Percentiles rank a stretch among this genome's conserved stretches.
These are phyloP conservation scores for Dendrobium chrysotoxum DNA, from an alignment of 106 monocot genomes.

Conservation along the genomic window DNA sequence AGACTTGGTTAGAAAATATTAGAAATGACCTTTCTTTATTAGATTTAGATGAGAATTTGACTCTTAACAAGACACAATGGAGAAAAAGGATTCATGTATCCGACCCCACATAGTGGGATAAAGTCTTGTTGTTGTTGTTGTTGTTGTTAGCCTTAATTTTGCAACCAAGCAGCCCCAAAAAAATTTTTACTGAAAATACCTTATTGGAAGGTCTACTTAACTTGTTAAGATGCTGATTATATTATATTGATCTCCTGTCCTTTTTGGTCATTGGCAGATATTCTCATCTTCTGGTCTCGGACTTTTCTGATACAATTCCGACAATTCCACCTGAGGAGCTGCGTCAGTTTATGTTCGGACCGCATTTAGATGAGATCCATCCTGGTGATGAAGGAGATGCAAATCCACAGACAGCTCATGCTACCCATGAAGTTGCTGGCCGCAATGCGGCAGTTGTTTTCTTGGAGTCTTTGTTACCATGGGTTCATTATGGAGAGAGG, in stretches of 20 bases:
- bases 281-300: slow-evolving; percentile 82
- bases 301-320: slow-evolving; percentile 78
- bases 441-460: slow-evolving; percentile 76
- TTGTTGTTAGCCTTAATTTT: too few relatives aligned
- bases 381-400: slow-evolving; percentile 26
- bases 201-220: too few relatives aligned
- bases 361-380: slow-evolving; percentile 31
- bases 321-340: slow-evolving; percentile 93
- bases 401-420: slow-evolving; percentile 28
- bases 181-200: too few relatives aligned
- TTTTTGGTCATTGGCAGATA: slow-evolving; percentile 39
- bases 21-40: too few relatives aligned
- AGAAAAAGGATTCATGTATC: too few relatives aligned
- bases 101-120: too few relatives aligned
- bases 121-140: too few relatives aligned
- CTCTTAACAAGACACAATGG: too few relatives aligned
- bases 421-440: slow-evolving; percentile 51
- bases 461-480: slow-evolving; percentile 86
- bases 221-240: neutral
- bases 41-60: too few relatives aligned
- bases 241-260: neutral
- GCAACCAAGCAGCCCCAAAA: too few relatives aligned
- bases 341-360: slow-evolving; percentile 67
- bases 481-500: slow-evolving; percentile 51
- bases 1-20: too few relatives aligned